Evolutionary conservation across 163 green algal species (phyloP).

Genomic region (Volvox carteri): DNA sequence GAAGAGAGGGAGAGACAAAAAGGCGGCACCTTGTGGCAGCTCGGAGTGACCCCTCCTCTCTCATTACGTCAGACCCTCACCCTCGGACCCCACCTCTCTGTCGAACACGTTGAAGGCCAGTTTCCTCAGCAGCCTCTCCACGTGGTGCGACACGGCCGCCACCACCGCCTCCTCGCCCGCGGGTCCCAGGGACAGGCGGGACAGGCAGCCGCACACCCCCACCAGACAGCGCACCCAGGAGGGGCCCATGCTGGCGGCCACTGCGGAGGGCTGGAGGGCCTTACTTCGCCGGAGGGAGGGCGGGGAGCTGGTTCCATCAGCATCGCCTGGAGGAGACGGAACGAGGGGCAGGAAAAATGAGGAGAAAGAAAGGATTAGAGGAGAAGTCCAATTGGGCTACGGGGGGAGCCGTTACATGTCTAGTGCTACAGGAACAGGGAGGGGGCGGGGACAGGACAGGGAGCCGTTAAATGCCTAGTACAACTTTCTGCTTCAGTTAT

Average conservation of each 20-base stretch:
- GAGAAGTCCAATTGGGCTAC: too few species aligned
- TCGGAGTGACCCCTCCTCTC: too few species aligned
- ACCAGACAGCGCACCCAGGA: conserved; percentile 60
- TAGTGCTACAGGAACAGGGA: too few species aligned
- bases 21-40: too few species aligned
- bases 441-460: too few species aligned
- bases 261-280: conserved; percentile 19
- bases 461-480: too few species aligned
- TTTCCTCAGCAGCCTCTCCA: conserved; percentile 59
- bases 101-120: conserved; percentile 61
- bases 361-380: too few species aligned
- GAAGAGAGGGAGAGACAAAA: too few species aligned
- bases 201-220: conserved; percentile 52
- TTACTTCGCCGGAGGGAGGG: neutral
- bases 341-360: too few species aligned
- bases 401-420: too few species aligned
- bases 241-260: conserved; percentile 25
- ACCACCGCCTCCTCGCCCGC: conserved; percentile 74
- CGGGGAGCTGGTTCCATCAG: conserved; percentile 21
- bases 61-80: too few species aligned
- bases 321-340: neutral
- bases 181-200: conserved; percentile 61
- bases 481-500: too few species aligned
- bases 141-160: conserved; percentile 67
- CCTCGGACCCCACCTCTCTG: conserved; percentile 1